Base-by-base conservation (phyloP, 2,329 filamentous ascomycete genomes). In the Parascedosporium putredinis region DNA sequence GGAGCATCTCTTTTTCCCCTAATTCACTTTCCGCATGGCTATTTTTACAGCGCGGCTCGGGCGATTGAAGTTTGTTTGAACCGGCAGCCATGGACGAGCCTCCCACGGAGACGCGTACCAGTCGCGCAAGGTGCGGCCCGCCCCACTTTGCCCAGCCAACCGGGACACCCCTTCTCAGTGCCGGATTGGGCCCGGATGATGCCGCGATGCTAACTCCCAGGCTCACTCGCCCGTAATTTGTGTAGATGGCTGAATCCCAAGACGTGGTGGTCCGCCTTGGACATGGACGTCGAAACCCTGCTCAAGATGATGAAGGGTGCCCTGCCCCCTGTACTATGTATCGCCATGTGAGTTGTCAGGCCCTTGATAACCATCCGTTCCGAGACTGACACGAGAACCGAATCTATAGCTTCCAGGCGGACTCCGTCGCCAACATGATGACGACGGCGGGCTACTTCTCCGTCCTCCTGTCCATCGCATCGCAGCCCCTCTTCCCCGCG, bases 221-320 rank as follows among this genome's bases (percentile, higher is more conserved):
- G n/a, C n/a, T n/a, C n/a, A n/a, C n/a, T n/a, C n/a, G n/a, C n/a
- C n/a, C n/a, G 7, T 33, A 16, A 38, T 10, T 42, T 20, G 14
- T 5, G 23, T 40, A 48, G 46, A 48, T 48, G 46, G 46, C 6
- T 48, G 33, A 40, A 38, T 29, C 46, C 46, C 18, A 48, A 27
- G 33, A 38, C 31, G 20, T 48, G 46, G 46, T 48, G 46, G 46
- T 48, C 46, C 46, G 31, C 31, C 14, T 25, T 48, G 46, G 46
- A 25, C 33, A 48, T 48, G 46, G 46, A 48, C 33, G 20, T 38
- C 9, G 46, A 48, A n/a, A 40, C 46, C 22, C 33, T 48, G 24
- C 46, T 48, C 33, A 48, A 27, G 22, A 48, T 48, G 46, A 48
- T 48, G 46, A 48, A 48, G 46, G 46, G 46, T 8, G 20, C 46